Conservation (phyloP, 2,329 filamentous ascomycete species). For the Byssochlamys sp. region DNA sequence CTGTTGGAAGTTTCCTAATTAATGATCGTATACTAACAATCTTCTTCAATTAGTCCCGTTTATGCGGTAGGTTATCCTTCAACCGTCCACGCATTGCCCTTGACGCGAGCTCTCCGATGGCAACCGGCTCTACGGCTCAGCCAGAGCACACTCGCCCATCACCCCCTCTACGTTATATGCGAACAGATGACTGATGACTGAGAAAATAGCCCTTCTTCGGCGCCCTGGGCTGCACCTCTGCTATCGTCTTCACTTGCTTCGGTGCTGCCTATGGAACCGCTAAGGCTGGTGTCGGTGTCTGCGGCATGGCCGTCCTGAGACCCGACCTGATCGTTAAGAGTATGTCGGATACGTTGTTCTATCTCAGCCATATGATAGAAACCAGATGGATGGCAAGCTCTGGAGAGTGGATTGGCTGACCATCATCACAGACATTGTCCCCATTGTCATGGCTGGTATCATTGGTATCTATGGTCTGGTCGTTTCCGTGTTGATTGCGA, state of each 20-base stretch:
- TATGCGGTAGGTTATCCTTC: constrained; percentile 82
- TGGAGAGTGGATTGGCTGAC: constrained; percentile 9
- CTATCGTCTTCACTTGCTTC: constrained; percentile 93
- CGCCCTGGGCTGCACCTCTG: constrained; percentile 89
- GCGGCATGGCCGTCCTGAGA: constrained; percentile 93
- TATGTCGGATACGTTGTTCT: constrained; percentile 44
- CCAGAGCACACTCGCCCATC: neutral
- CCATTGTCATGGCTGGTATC: constrained; percentile 99
- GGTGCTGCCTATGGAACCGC: constrained; percentile 97
- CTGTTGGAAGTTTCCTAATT: neutral
- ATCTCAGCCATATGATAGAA: neutral
- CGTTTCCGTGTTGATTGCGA: constrained; percentile 77
- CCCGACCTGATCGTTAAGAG: constrained; percentile 99
- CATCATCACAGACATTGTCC: constrained; percentile 70
- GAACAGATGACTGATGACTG: constrained; percentile 5
- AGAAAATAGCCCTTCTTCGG: constrained; percentile 73
- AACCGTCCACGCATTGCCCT: constrained; percentile 3
- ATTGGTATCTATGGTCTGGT: constrained; percentile 97
- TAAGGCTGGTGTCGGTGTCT: constrained; percentile 98
- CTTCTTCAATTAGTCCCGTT: constrained; percentile 60
- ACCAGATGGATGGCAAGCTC: constrained; percentile 7
- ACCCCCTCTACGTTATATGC: neutral
- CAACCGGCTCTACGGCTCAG: neutral
- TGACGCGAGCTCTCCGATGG: neutral
- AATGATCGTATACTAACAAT: constrained; percentile 12